Evolutionary conservation across 1,284 basidiomycete species (phyloP).

Genomic region (Flammula alnicola): DNA sequence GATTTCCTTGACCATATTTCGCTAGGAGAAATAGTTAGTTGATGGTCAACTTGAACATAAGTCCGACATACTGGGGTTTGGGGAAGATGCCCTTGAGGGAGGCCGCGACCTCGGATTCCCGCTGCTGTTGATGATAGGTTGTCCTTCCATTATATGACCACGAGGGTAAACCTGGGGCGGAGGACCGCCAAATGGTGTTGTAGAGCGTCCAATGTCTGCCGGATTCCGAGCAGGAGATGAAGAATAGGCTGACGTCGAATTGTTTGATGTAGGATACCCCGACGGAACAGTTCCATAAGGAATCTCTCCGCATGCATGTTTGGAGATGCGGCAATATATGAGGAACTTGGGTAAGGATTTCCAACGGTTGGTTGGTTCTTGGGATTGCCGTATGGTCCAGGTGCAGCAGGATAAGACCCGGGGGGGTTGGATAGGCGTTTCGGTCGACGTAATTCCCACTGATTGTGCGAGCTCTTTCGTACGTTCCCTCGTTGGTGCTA

Average conservation of each 20-base stretch:
- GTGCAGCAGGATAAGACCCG: constrained; percentile 20
- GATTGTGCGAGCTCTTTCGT: constrained; percentile 36
- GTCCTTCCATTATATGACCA: constrained; percentile 60
- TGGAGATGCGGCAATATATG: constrained; percentile 32
- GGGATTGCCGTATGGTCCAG: constrained; percentile 31
- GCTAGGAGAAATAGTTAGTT: constrained; percentile 5
- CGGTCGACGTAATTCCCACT: constrained; percentile 38
- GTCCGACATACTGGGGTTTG: constrained; percentile 32
- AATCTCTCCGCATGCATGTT: constrained; percentile 33
- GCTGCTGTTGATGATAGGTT: constrained; percentile 33
- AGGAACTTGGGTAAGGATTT: constrained; percentile 24
- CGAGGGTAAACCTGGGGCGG: constrained; percentile 48
- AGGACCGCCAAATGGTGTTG: constrained; percentile 38
- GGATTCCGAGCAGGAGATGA: constrained; percentile 32
- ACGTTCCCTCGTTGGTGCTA: constrained; percentile 33
- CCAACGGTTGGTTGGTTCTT: constrained; percentile 17
- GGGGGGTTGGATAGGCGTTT: constrained; percentile 28
- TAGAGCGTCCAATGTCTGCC: constrained; percentile 35
- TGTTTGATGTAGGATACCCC: constrained; percentile 29
- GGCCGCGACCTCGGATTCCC: constrained; percentile 32
- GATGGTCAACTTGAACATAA: not conserved
- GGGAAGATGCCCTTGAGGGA: constrained; percentile 41
- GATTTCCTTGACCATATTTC: constrained; percentile 4
- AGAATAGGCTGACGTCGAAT: constrained; percentile 35
- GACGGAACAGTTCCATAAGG: constrained; percentile 32